Percentiles rank a stretch among this genome's conserved stretches.
Conservation (phyloP, 2,329 filamentous ascomycete genomes). For the Chaetothyriales sp. region DNA sequence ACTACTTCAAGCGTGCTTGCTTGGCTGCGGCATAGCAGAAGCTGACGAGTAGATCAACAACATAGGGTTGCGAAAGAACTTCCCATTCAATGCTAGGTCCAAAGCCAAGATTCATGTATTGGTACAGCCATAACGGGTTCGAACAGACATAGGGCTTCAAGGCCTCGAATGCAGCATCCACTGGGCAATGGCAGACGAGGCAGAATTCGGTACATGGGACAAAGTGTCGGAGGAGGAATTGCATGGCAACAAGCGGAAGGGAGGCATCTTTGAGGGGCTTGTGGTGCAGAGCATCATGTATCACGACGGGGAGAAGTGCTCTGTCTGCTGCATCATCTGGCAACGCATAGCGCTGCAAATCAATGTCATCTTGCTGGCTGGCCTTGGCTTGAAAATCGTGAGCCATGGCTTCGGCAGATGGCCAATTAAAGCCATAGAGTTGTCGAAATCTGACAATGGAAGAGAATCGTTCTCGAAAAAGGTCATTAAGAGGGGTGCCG, state of each 20-base stretch:
- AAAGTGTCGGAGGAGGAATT: conserved; percentile 65
- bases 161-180: conserved; percentile 46
- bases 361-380: background rate
- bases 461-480: conserved; percentile 54
- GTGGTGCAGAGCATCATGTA: conserved; percentile 38
- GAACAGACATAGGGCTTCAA: conserved; percentile 57
- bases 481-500: conserved; percentile 54
- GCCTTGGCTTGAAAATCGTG: conserved; percentile 32
- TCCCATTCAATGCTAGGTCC: conserved; percentile 78
- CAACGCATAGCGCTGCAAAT: background rate
- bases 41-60: conserved; percentile 71
- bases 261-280: conserved; percentile 28
- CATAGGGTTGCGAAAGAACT: conserved; percentile 61
- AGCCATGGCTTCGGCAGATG: conserved; percentile 49
- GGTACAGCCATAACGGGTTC: conserved; percentile 63
- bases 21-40: conserved; percentile 57
- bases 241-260: conserved; percentile 49
- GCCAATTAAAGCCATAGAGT: conserved; percentile 46
- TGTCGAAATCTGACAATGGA: conserved; percentile 48
- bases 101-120: conserved; percentile 77
- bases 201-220: conserved; percentile 76
- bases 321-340: conserved; percentile 4
- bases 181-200: conserved; percentile 63
- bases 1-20: conserved; percentile 32
- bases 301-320: conserved; percentile 33